Evolutionary conservation across 2,329 filamentous ascomycete species (phyloP), one percentile per base, ranked within the genome.

Genomic region (Pseudofabraea citricarpa): DNA sequence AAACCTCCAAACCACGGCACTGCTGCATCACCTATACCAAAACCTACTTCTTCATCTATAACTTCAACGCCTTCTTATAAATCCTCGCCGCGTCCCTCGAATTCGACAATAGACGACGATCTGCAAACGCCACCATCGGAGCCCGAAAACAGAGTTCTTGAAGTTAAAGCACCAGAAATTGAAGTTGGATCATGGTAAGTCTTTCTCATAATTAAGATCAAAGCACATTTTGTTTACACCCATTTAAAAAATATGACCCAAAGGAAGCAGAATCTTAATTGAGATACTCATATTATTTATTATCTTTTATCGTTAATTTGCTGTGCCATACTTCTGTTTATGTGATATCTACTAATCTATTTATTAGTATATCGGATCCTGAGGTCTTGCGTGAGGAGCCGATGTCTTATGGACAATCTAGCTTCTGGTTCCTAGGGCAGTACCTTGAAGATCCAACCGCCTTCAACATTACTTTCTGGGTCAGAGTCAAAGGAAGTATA

Each of bases 371-470:
- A 7, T 41, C 53, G 1, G 48, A 63, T 20, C 45, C 58, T 2
- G 16, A 37, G 6, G n/a, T 19, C 15, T 33, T 52, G 49, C 46
- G 47, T 41, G 13, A 55, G 21, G 21, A 29, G 26, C 26, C 26
- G 26, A 29, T 29, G 26, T 29, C 26, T 53, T 57, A 59, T 15
- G 61, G 53, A 9, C 69, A 73, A 48, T 57, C 61, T 0, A 56
- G 66, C 0, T 68, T 72, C 46, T 73, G 68, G 67, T 65, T 69
- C 43, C 46, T 68, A 0, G 45, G 50, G 5, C 46, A 53, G 7
- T 56, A 55, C 3, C 22, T 69, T 4, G 42, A 66, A 7, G 62
- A 72, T 38, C 56, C 56, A 6, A 65, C 63, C 0, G 62, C 65
- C 3, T 67, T 62, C 46, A 74, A 74, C 48, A 57, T 66, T 21